phyloP scores from a whole-genome alignment of 2,329 filamentous ascomycete species.

The Pseudogymnoascus sp. region DNA sequence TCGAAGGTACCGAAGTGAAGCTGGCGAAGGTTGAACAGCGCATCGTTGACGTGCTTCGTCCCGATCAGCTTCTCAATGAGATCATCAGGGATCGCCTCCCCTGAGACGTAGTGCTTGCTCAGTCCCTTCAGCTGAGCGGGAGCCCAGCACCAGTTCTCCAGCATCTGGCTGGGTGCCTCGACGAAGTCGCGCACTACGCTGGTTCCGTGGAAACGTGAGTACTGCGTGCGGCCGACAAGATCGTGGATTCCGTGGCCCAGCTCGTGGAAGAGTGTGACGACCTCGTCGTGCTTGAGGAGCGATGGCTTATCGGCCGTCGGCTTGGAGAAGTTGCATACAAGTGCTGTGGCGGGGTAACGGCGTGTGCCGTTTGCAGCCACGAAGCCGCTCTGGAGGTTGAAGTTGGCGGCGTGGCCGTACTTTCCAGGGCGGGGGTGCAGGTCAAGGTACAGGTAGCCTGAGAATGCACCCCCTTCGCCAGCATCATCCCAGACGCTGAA shows the following conservation, averaged over 20 bases:
- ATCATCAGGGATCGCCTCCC: constrained; percentile 63
- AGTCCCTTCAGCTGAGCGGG: constrained; percentile 55
- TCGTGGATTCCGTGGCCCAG: constrained; percentile 65
- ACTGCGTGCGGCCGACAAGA: constrained; percentile 52
- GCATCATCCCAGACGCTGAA: constrained; percentile 78
- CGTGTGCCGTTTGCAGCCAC: constrained; percentile 57
- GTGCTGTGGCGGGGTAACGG: constrained; percentile 66
- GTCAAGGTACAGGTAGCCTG: constrained; percentile 77
- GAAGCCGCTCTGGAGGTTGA: constrained; percentile 69
- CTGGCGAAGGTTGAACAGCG: constrained; percentile 68
- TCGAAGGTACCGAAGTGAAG: constrained; percentile 76
- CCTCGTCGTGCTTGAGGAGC: constrained; percentile 73
- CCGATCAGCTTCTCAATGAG: constrained; percentile 65
- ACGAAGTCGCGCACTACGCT: constrained; percentile 60
- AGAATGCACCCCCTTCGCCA: constrained; percentile 60
- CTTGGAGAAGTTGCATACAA: constrained; percentile 83
- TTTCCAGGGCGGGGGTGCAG: constrained; percentile 73
- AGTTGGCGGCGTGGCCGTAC: constrained; percentile 79
- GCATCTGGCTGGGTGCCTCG: constrained; percentile 63
- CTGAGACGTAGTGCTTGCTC: constrained; percentile 64
- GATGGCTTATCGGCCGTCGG: constrained; percentile 67
- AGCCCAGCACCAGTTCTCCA: constrained; percentile 70
- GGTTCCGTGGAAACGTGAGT: constrained; percentile 60
- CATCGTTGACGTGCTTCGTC: constrained; percentile 74
- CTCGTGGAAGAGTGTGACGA: constrained; percentile 75